Evolutionary conservation across 2,329 filamentous ascomycete genomes (phyloP), one percentile per base, ranked within the genome.

Genomic region (Didymella pinodella): DNA sequence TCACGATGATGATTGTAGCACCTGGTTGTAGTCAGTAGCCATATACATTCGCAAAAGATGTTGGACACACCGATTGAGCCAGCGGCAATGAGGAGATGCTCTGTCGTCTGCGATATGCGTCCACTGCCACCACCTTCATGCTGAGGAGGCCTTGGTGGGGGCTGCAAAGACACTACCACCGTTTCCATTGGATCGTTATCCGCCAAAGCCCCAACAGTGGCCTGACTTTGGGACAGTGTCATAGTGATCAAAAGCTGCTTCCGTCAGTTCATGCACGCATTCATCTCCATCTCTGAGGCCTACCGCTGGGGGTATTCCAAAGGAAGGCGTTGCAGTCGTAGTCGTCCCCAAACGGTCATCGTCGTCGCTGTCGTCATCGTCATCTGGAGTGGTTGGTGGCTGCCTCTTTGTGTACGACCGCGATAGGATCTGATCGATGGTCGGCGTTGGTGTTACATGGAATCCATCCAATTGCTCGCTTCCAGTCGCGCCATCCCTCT

Each of bases 61-160:
- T 26, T 7, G 16, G 14, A 38, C 66, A 16, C 65, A 75, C 76
- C 76, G 55, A 78, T 78, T n/a, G 76, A 77, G 8, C 75, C 76
- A 56, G 75, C 76, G 51, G 76, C 76, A 28, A 78, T 78, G 29
- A 78, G 71, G 58, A 77, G 54, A 52, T 78, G 76, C 53, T 77
- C 68, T n/a, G 76, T 78, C 7, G 72, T 71, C 38, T 74, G 67
- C 7, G 76, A 77, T 31, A 78, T 69, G n/a, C 69, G 68, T 10
- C 57, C 57, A 25, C 64, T 58, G 40, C 62, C 63, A n/a, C 62
- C 57, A 31, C 63, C 63, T 32, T 59, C 64, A 32, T 59, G 49
- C 26, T 51, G 58, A 49, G 61, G 57, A 51, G 62, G 57, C 26
- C 46, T 58, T 18, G 59, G 58, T 32, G 63, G 64, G 29, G 67